Conservation (phyloP, 768 basidiomycete species). For the Mycena olivaceomarginata region DNA sequence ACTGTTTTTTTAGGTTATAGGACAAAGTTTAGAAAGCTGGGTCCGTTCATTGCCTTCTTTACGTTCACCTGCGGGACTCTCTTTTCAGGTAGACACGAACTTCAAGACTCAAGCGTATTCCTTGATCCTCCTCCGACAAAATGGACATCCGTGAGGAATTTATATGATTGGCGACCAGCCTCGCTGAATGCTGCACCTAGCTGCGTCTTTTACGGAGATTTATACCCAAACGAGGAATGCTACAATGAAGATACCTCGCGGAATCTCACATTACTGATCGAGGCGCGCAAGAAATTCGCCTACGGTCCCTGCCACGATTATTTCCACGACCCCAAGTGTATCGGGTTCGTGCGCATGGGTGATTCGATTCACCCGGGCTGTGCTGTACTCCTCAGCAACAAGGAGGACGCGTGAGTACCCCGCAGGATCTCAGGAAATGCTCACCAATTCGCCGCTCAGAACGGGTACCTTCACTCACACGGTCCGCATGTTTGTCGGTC, state of each 20-base stretch:
- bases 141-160: slow-evolving; percentile 82
- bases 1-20: slow-evolving; percentile 63
- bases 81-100: slow-evolving; percentile 73
- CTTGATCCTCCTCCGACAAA: slow-evolving; percentile 81
- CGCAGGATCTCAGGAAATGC: background rate
- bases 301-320: slow-evolving; percentile 82
- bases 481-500: slow-evolving; percentile 81
- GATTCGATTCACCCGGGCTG: slow-evolving; percentile 74
- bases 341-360: slow-evolving; percentile 87
- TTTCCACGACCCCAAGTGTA: slow-evolving; percentile 73
- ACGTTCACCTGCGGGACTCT: slow-evolving; percentile 3
- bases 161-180: slow-evolving; percentile 9
- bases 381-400: slow-evolving; percentile 83
- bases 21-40: slow-evolving; percentile 91
- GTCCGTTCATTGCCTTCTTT: slow-evolving; percentile 60
- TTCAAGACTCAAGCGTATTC: slow-evolving; percentile 93
- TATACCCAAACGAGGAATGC: slow-evolving; percentile 84
- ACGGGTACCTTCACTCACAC: slow-evolving; percentile 60
- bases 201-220: slow-evolving; percentile 92
- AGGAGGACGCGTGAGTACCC: slow-evolving; percentile 50
- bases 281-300: slow-evolving; percentile 79
- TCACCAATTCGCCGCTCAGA: slow-evolving; percentile 39
- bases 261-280: slow-evolving; percentile 73
- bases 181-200: slow-evolving; percentile 58
- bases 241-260: slow-evolving; percentile 72